Evolutionary conservation across 345 rosid genomes (phyloP).

Genomic region (Tarenaya hassleriana): DNA sequence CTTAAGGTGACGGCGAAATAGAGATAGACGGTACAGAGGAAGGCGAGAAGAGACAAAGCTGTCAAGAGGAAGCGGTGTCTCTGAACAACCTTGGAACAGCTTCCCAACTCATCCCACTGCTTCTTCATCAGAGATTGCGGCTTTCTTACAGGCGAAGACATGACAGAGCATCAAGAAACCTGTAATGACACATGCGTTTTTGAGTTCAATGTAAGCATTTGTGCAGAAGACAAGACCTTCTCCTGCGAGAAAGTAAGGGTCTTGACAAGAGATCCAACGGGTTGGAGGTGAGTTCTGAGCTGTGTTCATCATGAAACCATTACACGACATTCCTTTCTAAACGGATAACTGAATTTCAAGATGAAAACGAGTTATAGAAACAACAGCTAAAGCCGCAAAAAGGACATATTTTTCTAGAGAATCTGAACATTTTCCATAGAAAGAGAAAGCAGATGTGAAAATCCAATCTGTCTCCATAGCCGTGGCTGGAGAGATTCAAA

Average conservation of each 20-base stretch:
- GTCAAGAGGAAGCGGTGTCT: conserved; percentile 89
- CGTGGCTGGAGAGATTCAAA: conserved; percentile 22
- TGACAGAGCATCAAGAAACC: conserved; percentile 51
- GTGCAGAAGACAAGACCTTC: not conserved
- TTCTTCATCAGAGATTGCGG: conserved; percentile 55
- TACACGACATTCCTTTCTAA: conserved; percentile 11
- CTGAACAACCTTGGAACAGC: conserved; percentile 61
- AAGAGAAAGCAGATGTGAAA: no score
- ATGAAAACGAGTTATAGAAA: not conserved
- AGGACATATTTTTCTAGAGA: conserved; percentile 26
- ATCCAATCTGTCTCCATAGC: no score
- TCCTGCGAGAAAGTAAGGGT: conserved; percentile 28
- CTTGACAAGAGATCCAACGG: not conserved
- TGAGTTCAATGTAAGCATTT: not conserved
- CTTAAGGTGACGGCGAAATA: conserved; percentile 91
- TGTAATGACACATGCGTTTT: conserved; percentile 23
- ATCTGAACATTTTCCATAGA: no score
- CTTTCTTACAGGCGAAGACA: conserved; percentile 72
- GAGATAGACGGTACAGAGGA: conserved; percentile 82
- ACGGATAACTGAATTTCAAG: not conserved
- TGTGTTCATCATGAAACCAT: not conserved
- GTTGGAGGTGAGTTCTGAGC: conserved; percentile 10
- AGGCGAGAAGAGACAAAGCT: conserved; percentile 62
- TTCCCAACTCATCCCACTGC: conserved; percentile 60
- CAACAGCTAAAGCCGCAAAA: conserved; percentile 21